A percentile compares a stretch with the other conserved stretches of the same genome.
These are phyloP conservation scores for Acer negundo DNA, from an alignment of 345 rosid genomes.

Conservation along the genomic window DNA sequence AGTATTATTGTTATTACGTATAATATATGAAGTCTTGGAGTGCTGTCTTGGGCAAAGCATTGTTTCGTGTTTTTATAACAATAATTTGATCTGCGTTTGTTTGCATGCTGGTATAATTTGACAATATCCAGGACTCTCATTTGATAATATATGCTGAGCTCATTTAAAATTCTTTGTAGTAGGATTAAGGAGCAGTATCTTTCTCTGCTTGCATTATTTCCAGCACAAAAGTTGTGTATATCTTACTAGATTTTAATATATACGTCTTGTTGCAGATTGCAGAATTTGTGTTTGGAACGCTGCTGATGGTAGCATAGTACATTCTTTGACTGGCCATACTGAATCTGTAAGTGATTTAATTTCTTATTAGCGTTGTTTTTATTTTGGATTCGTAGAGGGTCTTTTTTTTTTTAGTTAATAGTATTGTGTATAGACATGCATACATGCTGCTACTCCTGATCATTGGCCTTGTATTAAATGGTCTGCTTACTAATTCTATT, in stretches of 20 bases:
- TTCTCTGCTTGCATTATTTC: neutral
- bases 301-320: slow-evolving; percentile 93
- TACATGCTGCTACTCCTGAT: neutral
- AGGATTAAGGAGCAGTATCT: neutral
- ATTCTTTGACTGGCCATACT: slow-evolving; percentile 96
- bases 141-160: neutral
- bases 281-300: slow-evolving; percentile 99
- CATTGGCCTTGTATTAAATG: neutral
- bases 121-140: neutral
- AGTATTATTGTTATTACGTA: neutral
- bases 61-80: neutral
- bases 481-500: neutral
- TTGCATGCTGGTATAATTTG: neutral
- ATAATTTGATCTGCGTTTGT: neutral
- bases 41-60: neutral
- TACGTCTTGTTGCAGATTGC: slow-evolving; percentile 69
- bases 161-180: slow-evolving; percentile 11
- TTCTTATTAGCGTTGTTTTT: slow-evolving; percentile 3
- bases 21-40: neutral
- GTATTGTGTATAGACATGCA: neutral
- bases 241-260: slow-evolving; percentile 15
- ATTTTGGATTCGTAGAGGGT: neutral
- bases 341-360: slow-evolving; percentile 68
- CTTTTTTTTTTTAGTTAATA: neutral
- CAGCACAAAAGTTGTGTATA: slow-evolving; percentile 7